Percentiles rank a stretch among this genome's conserved stretches.
Conservation (phyloP, 345 rosid species). For the Aethionema arabicum region DNA sequence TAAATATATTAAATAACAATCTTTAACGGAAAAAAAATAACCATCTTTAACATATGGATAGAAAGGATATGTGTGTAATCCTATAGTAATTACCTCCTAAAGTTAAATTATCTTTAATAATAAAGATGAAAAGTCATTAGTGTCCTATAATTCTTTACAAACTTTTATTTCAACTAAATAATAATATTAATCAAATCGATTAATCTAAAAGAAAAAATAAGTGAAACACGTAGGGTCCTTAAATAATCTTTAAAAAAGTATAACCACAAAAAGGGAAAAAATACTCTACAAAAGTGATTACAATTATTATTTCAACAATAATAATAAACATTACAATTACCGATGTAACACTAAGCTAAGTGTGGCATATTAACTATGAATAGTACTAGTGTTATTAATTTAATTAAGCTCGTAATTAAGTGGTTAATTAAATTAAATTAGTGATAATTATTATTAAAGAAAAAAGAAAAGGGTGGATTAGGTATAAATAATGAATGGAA, state of each 20-base stretch:
- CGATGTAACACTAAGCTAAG: constrained; percentile 27
- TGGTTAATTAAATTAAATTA: not conserved
- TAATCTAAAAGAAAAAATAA: constrained; percentile 5
- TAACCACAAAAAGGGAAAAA: constrained; percentile 10
- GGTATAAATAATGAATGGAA: constrained; percentile 25
- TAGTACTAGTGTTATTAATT: not conserved
- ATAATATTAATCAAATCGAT: constrained; percentile 1
- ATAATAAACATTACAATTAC: constrained; percentile 2
- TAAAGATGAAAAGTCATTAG: too few relatives aligned
- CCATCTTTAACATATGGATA: too few relatives aligned
- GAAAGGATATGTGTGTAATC: too few relatives aligned
- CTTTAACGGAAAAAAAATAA: too few relatives aligned
- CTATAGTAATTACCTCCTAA: too few relatives aligned
- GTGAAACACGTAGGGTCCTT: constrained; percentile 35
- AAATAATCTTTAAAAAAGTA: constrained; percentile 29
- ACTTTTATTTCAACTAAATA: too few relatives aligned
- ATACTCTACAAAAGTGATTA: constrained; percentile 13
- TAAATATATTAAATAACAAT: too few relatives aligned
- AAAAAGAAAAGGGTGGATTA: constrained; percentile 30
- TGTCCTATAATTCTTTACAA: too few relatives aligned
- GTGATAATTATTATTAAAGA: not conserved
- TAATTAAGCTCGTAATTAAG: not conserved
- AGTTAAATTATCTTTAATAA: too few relatives aligned
- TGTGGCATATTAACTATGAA: constrained; percentile 23
- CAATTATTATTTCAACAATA: constrained; percentile 24